Evolutionary conservation across 177 flowering plant species (phyloP).

Genomic region (Vitis hybrid): DNA sequence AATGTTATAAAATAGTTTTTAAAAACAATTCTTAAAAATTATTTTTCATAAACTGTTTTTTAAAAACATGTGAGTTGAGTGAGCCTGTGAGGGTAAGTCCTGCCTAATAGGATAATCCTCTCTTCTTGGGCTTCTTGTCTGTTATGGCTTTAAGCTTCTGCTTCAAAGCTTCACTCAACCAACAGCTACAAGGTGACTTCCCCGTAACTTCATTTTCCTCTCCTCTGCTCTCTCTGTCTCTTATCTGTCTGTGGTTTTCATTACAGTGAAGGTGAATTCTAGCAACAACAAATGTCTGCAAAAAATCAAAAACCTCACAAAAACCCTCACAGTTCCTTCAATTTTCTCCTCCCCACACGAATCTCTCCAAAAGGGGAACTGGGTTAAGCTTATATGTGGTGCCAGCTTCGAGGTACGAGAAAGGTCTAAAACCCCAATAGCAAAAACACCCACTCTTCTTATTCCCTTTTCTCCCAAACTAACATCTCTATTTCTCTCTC

Average conservation of each 20-base stretch:
- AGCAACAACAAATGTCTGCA: conserved; percentile 25
- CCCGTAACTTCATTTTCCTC: background rate
- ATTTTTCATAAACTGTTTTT: too few species aligned
- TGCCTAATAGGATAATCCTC: background rate
- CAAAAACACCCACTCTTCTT: background rate
- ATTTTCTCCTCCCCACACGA: conserved; percentile 34
- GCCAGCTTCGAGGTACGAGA: conserved; percentile 72
- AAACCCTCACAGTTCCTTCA: conserved; percentile 33
- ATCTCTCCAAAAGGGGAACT: conserved; percentile 57
- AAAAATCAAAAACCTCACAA: conserved; percentile 33
- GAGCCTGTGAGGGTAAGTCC: too few species aligned
- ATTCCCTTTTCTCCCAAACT: background rate
- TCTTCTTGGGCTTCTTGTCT: background rate
- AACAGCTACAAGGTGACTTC: conserved; percentile 22
- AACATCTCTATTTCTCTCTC: conserved; percentile 1
- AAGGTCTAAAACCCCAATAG: too few species aligned
- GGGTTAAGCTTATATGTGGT: conserved; percentile 94
- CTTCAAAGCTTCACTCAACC: conserved; percentile 23
- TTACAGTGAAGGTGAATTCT: conserved; percentile 12
- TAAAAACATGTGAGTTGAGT: too few species aligned
- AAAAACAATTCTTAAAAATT: too few species aligned
- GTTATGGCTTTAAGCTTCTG: conserved; percentile 33
- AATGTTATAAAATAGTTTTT: too few species aligned
- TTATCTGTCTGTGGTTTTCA: background rate
- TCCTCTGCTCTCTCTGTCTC: conserved; percentile 3